phyloP scores from a whole-genome alignment of 306 rosid species.

The Fagus crenata region DNA sequence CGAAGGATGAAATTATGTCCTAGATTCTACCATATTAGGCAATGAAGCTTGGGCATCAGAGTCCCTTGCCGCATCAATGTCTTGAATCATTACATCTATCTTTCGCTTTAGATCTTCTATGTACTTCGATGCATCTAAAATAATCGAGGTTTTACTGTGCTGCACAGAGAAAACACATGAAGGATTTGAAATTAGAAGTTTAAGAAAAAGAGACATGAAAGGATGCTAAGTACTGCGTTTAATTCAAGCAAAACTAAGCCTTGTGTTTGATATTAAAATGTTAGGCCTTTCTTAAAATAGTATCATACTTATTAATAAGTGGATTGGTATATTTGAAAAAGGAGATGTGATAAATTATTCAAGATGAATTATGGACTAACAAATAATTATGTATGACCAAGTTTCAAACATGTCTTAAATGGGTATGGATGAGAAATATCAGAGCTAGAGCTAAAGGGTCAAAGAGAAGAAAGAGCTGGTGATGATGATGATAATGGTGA shows the following conservation, averaged over 20 bases:
- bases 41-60: constrained; percentile 36
- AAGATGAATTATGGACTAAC: background rate
- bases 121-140: constrained; percentile 41
- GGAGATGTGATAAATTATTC: background rate
- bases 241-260: background rate
- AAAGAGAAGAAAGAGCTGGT: constrained; percentile 4
- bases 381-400: no score
- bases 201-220: background rate
- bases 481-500: constrained; percentile 7
- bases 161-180: constrained; percentile 14
- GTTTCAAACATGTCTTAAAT: background rate
- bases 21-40: constrained; percentile 39
- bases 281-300: no score
- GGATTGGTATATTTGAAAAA: background rate
- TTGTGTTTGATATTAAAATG: background rate
- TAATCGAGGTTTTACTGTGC: constrained; percentile 34
- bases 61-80: constrained; percentile 11
- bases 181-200: background rate
- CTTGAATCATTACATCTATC: constrained; percentile 38
- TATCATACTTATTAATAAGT: no score
- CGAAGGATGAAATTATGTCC: background rate
- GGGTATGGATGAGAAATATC: background rate
- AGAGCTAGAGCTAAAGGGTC: background rate
- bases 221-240: no score
- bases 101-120: constrained; percentile 42